phyloP scores from a whole-genome alignment of 805 yeast species.

The Hanseniaspora osmophila region DNA sequence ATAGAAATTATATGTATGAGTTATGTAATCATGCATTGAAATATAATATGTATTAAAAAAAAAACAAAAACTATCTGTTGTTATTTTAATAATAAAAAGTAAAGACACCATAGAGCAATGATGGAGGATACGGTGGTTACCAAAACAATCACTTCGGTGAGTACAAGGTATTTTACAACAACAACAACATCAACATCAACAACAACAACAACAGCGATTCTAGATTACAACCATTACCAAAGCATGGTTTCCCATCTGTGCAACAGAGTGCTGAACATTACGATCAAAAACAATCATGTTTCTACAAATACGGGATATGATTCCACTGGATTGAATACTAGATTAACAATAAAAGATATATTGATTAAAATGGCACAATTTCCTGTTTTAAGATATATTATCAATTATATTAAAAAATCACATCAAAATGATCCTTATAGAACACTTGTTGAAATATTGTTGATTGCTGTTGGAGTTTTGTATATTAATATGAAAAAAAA shows the following conservation, averaged over 20 bases:
- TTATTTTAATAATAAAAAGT: no score
- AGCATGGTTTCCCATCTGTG: not conserved
- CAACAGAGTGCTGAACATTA: not conserved
- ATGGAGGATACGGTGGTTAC: no score
- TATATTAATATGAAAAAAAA: slow-evolving; percentile 56
- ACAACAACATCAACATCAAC: not conserved
- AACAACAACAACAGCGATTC: not conserved
- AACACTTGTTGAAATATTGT: slow-evolving; percentile 62
- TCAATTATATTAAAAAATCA: slow-evolving; percentile 68
- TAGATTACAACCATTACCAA: not conserved
- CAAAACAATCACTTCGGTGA: no score
- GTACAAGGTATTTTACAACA: not conserved
- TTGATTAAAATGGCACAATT: not conserved
- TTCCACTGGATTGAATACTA: no score
- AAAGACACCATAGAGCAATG: no score
- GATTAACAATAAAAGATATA: not conserved
- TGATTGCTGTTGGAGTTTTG: slow-evolving; percentile 68
- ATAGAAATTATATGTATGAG: no score
- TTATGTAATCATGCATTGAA: no score
- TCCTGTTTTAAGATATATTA: slow-evolving; percentile 15
- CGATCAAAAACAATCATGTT: no score
- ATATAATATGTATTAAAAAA: no score
- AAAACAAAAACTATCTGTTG: no score
- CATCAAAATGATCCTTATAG: slow-evolving; percentile 90
- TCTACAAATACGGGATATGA: no score